These are phyloP conservation scores for Zymoseptoria crescenta DNA, from an alignment of 2,329 filamentous ascomycete genomes.

Conservation along the genomic window DNA sequence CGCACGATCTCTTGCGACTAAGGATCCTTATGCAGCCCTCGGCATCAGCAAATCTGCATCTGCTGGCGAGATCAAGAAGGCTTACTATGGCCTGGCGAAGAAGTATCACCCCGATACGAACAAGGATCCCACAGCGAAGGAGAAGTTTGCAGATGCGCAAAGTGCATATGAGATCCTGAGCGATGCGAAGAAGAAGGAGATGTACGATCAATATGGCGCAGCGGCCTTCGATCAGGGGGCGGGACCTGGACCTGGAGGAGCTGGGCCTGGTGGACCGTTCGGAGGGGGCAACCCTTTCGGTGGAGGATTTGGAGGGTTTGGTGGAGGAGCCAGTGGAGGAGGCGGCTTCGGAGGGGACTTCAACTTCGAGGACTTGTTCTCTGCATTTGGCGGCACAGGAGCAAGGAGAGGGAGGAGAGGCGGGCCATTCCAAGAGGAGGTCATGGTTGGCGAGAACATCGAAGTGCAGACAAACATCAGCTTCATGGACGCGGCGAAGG, in stretches of 20 bases:
- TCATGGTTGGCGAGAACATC: constrained; percentile 90
- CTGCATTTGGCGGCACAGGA: constrained; percentile 67
- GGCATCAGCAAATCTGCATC: constrained; percentile 78
- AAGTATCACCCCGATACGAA: constrained; percentile 98
- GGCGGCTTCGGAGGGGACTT: constrained; percentile 67
- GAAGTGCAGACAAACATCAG: constrained; percentile 88
- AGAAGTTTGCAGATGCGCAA: constrained; percentile 89
- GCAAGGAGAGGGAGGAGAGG: constrained; percentile 41
- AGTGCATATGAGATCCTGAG: constrained; percentile 88
- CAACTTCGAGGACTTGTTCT: constrained; percentile 95
- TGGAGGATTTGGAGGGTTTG: constrained; percentile 42
- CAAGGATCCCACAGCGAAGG: constrained; percentile 87
- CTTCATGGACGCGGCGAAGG: constrained; percentile 94
- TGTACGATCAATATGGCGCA: constrained; percentile 83
- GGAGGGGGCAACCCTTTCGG: constrained; percentile 59
- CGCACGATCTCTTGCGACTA: constrained; percentile 40
- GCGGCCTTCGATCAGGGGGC: constrained; percentile 60
- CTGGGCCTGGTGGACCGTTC: constrained; percentile 50
- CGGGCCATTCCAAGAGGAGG: constrained; percentile 68
- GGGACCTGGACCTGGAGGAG: constrained; percentile 57
- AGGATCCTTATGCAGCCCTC: constrained; percentile 81
- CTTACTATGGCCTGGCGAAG: constrained; percentile 94
- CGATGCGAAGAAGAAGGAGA: constrained; percentile 85
- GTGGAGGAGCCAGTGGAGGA: constrained; percentile 29
- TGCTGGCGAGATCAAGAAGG: constrained; percentile 87